These are phyloP conservation scores for Pyrenochaeta sp. DNA, from an alignment of 2,329 filamentous ascomycete species.

Conservation along the genomic window DNA sequence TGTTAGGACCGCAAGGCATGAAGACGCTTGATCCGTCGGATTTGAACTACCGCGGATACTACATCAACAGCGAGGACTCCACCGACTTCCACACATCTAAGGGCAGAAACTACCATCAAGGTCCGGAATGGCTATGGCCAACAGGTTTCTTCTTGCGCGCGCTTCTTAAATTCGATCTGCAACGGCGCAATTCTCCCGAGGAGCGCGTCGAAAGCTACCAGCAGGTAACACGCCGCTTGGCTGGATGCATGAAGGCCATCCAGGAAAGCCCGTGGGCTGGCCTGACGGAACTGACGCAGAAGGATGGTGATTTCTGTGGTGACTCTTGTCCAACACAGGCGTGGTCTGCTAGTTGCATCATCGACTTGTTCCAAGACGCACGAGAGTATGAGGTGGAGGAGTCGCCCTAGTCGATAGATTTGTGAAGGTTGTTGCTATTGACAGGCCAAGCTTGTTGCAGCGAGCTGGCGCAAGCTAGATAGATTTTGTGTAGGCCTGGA, in stretches of 20 bases:
- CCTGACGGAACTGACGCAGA: constrained; percentile 90
- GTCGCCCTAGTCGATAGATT: constrained; percentile 4
- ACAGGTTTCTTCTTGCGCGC: constrained; percentile 95
- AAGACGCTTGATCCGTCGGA: constrained; percentile 92
- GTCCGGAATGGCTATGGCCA: constrained; percentile 98
- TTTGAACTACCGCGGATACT: constrained; percentile 92
- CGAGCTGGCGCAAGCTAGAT: neutral
- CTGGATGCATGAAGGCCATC: constrained; percentile 86
- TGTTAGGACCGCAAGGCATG: constrained; percentile 92
- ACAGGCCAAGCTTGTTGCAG: neutral
- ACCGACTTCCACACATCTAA: constrained; percentile 91
- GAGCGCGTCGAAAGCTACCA: constrained; percentile 89
- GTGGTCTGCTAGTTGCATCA: constrained; percentile 93
- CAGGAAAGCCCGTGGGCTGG: constrained; percentile 85
- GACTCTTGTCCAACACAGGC: constrained; percentile 98
- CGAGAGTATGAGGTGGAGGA: constrained; percentile 42
- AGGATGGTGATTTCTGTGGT: constrained; percentile 80
- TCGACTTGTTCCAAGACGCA: constrained; percentile 96
- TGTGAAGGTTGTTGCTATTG: neutral
- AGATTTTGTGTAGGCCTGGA: neutral
- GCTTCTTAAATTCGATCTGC: constrained; percentile 87
- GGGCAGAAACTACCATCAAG: constrained; percentile 97
- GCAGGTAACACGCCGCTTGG: constrained; percentile 85
- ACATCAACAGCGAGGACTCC: constrained; percentile 93
- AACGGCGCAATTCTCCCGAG: constrained; percentile 70